These are phyloP conservation scores for Hypoxylon sp. DNA, from an alignment of 2,329 filamentous ascomycete species.

Conservation along the genomic window DNA sequence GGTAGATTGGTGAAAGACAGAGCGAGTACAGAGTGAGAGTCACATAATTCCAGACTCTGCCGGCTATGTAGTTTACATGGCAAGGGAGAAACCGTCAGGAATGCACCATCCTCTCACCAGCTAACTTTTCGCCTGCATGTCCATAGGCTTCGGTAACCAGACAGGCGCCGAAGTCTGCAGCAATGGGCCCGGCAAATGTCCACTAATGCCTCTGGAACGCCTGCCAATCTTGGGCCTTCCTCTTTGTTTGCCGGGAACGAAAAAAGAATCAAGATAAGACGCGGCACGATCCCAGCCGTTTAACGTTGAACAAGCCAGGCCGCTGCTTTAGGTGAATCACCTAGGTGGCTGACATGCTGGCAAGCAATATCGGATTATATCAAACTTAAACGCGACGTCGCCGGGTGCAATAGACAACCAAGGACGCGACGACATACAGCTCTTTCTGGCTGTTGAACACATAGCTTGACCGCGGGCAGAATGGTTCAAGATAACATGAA, in stretches of 20 bases:
- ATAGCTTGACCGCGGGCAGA: not conserved
- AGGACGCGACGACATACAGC: not conserved
- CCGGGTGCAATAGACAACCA: not conserved
- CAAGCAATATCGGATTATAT: constrained; percentile 23
- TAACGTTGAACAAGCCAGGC: not conserved
- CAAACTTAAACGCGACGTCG: constrained; percentile 1
- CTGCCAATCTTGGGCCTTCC: not conserved
- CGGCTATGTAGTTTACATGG: too few species aligned
- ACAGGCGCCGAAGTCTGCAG: constrained; percentile 5
- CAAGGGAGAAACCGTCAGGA: too few species aligned
- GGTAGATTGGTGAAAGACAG: too few species aligned
- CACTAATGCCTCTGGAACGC: not conserved
- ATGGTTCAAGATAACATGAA: constrained; percentile 6
- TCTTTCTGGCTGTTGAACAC: not conserved
- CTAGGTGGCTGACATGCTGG: too few species aligned
- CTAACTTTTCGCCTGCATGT: constrained; percentile 1
- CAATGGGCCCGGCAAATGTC: not conserved
- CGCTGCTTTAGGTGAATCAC: too few species aligned
- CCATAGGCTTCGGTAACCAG: not conserved
- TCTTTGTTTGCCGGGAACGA: not conserved
- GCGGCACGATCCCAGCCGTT: not conserved
- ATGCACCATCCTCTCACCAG: too few species aligned
- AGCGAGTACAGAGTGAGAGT: too few species aligned
- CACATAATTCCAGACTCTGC: too few species aligned
- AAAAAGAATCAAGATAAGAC: not conserved